Evolutionary conservation across 495 filamentous ascomycete species (phyloP).

Genomic region (Lineolata rhizophorae): DNA sequence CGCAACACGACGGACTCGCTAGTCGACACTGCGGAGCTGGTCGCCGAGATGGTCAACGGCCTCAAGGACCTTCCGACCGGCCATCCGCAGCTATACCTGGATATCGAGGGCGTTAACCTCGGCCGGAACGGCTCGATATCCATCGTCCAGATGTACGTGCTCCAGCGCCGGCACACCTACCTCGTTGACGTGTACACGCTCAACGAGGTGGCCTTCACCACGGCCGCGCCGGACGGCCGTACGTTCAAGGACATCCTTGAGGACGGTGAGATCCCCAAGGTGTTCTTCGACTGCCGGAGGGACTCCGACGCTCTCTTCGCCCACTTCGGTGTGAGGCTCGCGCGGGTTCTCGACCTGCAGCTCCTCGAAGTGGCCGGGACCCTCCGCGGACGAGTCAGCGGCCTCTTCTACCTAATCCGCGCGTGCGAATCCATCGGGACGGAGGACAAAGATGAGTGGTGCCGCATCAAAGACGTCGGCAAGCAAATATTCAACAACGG

Average conservation of each 20-base stretch:
- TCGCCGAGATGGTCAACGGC: background rate
- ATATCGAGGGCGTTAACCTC: conserved; percentile 31
- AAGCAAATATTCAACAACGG: conserved; percentile 20
- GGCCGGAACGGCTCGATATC: conserved; percentile 26
- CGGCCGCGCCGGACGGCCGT: conserved; percentile 8
- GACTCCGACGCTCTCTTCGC: conserved; percentile 32
- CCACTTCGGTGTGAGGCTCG: conserved; percentile 20
- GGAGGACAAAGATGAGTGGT: background rate
- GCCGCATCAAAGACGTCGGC: background rate
- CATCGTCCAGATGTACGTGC: conserved; percentile 23
- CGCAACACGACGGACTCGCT: background rate
- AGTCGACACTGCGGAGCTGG: background rate
- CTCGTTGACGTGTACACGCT: conserved; percentile 31
- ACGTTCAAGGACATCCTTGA: conserved; percentile 31
- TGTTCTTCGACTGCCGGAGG: background rate
- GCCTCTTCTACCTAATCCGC: conserved; percentile 26
- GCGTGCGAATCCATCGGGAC: background rate
- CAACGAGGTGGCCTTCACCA: conserved; percentile 21
- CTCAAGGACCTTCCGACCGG: background rate
- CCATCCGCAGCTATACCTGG: conserved; percentile 21
- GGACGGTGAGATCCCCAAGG: conserved; percentile 6
- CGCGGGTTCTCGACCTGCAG: conserved; percentile 29
- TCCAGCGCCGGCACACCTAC: conserved; percentile 15
- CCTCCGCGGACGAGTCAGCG: conserved; percentile 3
- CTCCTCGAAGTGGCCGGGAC: conserved; percentile 29